Base-by-base conservation (phyloP, 2,329 filamentous ascomycete genomes). In the Verticillium longisporum region DNA sequence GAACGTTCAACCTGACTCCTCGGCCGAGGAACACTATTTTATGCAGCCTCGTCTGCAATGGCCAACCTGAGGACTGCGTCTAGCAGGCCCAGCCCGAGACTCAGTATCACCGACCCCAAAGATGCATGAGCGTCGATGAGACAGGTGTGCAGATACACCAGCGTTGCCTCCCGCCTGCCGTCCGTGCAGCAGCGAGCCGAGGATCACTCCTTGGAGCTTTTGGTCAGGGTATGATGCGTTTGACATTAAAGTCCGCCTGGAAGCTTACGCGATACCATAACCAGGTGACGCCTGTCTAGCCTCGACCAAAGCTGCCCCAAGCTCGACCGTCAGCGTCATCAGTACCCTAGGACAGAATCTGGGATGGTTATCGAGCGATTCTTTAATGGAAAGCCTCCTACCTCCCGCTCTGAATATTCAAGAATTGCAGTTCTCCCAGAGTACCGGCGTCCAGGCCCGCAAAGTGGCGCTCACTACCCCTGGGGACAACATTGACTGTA, bases 11-110 rank as follows among this genome's bases (percentile, higher is more conserved):
- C 15, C 31, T 61, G 5, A 37, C 55, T 1, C 57, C 60, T 26
- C 41, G 38, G 21, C 63, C 63, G 14, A 26, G 33, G 11, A 59
- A 62, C 32, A 61, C 59, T 1, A 56, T 62, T 11, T n/a, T 58
- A 14, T 64, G 63, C 34, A 64, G 57, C 57, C 37, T 64, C 7
- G 21, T 63, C 6, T 56, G 61, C 15, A 15, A 53, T 21, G 59
- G 61, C 15, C 21, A 37, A 1, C 10, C 54, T 3, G 56, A 36
- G 10, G 37, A 41, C 37, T 63, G 45, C 26, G 21, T 7, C 56
- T 58, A 61, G 55, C 32, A 34, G 21, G 54, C 9, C 55, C 55
- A 38, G 61, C 57, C 33, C 4, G 37, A 58, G 14, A 15, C 36
- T 2, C 37, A 58, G 9, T 53, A 60, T 21, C 61, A 50, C 5